Evolutionary conservation across 2,329 filamentous ascomycete genomes (phyloP).

Genomic region (Fusarium duplospermum): DNA sequence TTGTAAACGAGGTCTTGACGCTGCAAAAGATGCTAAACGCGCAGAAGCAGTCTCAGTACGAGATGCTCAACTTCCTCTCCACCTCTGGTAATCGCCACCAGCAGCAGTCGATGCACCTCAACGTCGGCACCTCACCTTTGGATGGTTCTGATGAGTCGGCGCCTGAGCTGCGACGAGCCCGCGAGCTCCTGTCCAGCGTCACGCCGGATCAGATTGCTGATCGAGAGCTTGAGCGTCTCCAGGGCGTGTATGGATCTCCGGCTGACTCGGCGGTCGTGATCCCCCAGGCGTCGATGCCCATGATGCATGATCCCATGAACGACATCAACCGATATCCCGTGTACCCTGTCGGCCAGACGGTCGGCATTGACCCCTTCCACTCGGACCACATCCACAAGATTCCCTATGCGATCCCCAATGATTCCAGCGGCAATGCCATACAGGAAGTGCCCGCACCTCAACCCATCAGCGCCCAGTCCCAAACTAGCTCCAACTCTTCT

Average conservation of each 20-base stretch:
- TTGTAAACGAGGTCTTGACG: slow-evolving; percentile 71
- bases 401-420: slow-evolving; percentile 80
- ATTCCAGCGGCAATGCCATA: slow-evolving; percentile 52
- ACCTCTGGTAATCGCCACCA: slow-evolving; percentile 55
- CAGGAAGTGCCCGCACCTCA: slow-evolving; percentile 57
- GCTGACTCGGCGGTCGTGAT: slow-evolving; percentile 62
- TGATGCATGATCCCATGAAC: slow-evolving; percentile 66
- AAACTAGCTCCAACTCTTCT: slow-evolving; percentile 36
- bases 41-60: slow-evolving; percentile 67
- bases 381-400: slow-evolving; percentile 96
- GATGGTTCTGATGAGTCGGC: slow-evolving; percentile 61
- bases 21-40: slow-evolving; percentile 71
- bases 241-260: slow-evolving; percentile 65
- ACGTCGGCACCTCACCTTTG: slow-evolving; percentile 52
- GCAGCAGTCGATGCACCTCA: slow-evolving; percentile 49
- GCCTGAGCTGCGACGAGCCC: slow-evolving; percentile 65
- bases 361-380: slow-evolving; percentile 95
- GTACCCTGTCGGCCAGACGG: slow-evolving; percentile 89
- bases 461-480: slow-evolving; percentile 42
- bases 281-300: slow-evolving; percentile 56
- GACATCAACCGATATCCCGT: slow-evolving; percentile 74
- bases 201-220: slow-evolving; percentile 64
- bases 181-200: slow-evolving; percentile 66
- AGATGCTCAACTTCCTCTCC: slow-evolving; percentile 67
- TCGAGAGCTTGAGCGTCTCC: slow-evolving; percentile 66